Conservation (phyloP, 208 protist species). For the Crithidia sp. region DNA sequence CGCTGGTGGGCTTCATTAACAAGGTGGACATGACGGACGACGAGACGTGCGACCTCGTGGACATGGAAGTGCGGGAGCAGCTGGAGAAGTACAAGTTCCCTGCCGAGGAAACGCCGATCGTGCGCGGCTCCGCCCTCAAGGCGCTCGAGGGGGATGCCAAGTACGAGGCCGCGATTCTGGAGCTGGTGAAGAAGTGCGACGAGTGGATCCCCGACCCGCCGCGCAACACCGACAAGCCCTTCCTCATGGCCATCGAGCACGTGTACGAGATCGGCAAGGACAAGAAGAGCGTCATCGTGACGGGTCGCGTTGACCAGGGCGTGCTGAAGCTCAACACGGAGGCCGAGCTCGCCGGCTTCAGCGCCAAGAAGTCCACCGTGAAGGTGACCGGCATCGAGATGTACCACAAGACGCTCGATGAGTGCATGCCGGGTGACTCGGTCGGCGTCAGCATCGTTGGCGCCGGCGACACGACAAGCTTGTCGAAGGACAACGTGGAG, state of each 20-base stretch:
- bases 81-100: slow-evolving; percentile 95
- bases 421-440: slow-evolving; percentile 97
- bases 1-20: slow-evolving; percentile 99
- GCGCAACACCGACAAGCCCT: slow-evolving; percentile 96
- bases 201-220: slow-evolving; percentile 94
- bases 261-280: slow-evolving; percentile 94
- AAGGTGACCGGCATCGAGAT: slow-evolving; percentile 96
- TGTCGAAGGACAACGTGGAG: slow-evolving; percentile 97
- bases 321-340: slow-evolving; percentile 95
- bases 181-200: slow-evolving; percentile 94
- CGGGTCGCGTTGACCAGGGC: slow-evolving; percentile 95
- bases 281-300: slow-evolving; percentile 96
- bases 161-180: slow-evolving; percentile 93
- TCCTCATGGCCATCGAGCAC: slow-evolving; percentile 98
- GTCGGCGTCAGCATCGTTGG: slow-evolving; percentile 96
- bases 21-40: slow-evolving; percentile 96
- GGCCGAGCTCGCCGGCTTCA: slow-evolving; percentile 96
- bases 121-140: slow-evolving; percentile 95
- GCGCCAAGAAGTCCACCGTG: slow-evolving; percentile 82
- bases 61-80: slow-evolving; percentile 98
- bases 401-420: slow-evolving; percentile 97
- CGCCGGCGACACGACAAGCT: slow-evolving; percentile 73
- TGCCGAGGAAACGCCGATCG: slow-evolving; percentile 89
- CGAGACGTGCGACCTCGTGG: slow-evolving; percentile 96
- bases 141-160: slow-evolving; percentile 96